Evolutionary conservation across 2,329 filamentous ascomycete species (phyloP).

Genomic region (Tolypocladium capitatum): DNA sequence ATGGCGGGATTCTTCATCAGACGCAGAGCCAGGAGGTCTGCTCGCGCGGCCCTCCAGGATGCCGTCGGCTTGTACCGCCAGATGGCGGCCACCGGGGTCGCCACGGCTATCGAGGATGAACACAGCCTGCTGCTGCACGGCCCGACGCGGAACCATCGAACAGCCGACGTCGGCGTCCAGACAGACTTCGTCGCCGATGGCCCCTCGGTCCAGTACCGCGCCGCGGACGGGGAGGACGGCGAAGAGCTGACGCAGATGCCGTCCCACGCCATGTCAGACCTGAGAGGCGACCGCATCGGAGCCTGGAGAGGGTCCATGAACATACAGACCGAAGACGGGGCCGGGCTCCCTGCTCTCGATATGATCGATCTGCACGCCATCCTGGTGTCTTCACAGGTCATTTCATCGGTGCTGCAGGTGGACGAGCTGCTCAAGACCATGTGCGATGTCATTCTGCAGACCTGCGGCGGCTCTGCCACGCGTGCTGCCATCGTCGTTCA

Average conservation of each 20-base stretch:
- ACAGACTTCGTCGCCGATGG: conserved; percentile 54
- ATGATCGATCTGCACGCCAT: conserved; percentile 75
- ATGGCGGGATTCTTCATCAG: conserved; percentile 61
- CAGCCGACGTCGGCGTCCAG: conserved; percentile 52
- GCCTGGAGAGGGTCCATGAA: conserved; percentile 51
- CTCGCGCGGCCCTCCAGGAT: conserved; percentile 55
- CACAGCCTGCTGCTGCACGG: conserved; percentile 55
- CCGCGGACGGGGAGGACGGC: conserved; percentile 30
- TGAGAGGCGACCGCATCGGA: conserved; percentile 44
- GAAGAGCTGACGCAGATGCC: conserved; percentile 27
- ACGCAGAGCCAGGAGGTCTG: conserved; percentile 51
- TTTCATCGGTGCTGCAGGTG: conserved; percentile 65
- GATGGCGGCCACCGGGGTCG: conserved; percentile 56
- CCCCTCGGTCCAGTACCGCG: conserved; percentile 36
- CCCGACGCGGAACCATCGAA: conserved; percentile 43
- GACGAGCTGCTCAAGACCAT: conserved; percentile 67
- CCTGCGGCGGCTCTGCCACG: conserved; percentile 57
- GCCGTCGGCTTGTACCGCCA: conserved; percentile 55
- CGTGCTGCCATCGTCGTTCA: conserved; percentile 63
- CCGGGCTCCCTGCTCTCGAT: conserved; percentile 59
- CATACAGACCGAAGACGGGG: conserved; percentile 40
- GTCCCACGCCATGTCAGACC: conserved; percentile 32
- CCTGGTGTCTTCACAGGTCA: conserved; percentile 63
- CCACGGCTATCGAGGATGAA: conserved; percentile 52
- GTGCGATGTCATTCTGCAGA: conserved; percentile 69